Percentiles rank a stretch among this genome's conserved stretches.
Evolutionary conservation across 208 protist species (phyloP).

Genomic region (Trypanosoma conorhini): DNA sequence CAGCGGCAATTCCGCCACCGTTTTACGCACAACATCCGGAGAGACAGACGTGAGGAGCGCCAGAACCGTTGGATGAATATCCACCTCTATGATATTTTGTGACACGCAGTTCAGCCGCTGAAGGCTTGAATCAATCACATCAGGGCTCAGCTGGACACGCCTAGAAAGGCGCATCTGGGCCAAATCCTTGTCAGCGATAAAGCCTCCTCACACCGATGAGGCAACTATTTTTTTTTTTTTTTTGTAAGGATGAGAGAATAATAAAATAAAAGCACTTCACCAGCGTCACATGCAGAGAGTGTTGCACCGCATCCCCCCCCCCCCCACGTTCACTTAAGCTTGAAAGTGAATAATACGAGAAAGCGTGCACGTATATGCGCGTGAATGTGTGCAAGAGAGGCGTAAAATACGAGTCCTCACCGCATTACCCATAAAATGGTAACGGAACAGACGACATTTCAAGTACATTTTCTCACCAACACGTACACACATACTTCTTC

Average conservation of each 20-base stretch:
- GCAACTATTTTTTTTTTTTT: too few species aligned
- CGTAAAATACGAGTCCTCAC: background rate
- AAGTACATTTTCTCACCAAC: background rate
- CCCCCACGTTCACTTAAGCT: background rate
- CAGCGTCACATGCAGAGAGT: background rate
- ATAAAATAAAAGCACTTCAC: background rate
- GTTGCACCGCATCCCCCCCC: background rate
- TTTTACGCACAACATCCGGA: slow-evolving; percentile 29
- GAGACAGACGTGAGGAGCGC: slow-evolving; percentile 39
- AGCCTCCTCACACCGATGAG: background rate
- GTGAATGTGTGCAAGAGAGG: background rate
- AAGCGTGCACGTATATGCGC: background rate
- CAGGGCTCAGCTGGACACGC: slow-evolving; percentile 43
- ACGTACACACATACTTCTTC: background rate
- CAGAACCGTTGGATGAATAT: slow-evolving; percentile 65
- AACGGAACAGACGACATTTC: background rate
- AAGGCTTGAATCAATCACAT: slow-evolving; percentile 59
- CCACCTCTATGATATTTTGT: slow-evolving; percentile 60
- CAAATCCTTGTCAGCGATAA: background rate
- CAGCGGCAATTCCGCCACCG: slow-evolving; percentile 25
- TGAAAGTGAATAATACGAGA: background rate
- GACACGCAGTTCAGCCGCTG: slow-evolving; percentile 70
- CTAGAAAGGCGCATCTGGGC: slow-evolving; percentile 40
- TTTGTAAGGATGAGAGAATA: slow-evolving; percentile 1
- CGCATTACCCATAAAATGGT: background rate